Evolutionary conservation across 2,329 filamentous ascomycete genomes (phyloP), one percentile per base, ranked within the genome.

Genomic region (Atkinsonella texensis): DNA sequence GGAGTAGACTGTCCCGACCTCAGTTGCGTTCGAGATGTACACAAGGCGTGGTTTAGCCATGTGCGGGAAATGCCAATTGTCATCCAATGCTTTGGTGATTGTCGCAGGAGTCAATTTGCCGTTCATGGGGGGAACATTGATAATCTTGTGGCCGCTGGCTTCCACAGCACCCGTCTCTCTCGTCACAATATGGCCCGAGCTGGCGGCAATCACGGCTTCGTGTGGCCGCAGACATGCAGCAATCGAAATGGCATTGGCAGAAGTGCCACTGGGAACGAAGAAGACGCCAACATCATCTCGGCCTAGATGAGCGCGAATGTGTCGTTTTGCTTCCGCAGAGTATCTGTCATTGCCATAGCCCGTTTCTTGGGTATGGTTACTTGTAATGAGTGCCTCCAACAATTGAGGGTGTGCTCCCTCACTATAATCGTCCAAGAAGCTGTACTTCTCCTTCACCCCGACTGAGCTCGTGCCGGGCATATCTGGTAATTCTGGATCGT

Each of bases 211-310:
- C 17, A 76, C 73, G 1, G 74, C 73, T 52, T 76, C 74, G 50
- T 74, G 73, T 0, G 74, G 72, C 0, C 73, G 68, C 6, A 76
- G 62, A 40, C 74, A 76, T 9, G 72, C 73, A 0, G 72, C 73
- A 44, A 76, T 76, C 43, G 70, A 74, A 49, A 76, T 76, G 39
- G 73, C 67, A 50, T 76, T 76, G 33, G 74, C 74, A 0, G 73
- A 73, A 0, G 74, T 76, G 12, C 74, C 74, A 50, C 71, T 76
- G 1, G 74, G 73, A 0, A 76, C 74, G 49, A 76, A 76, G 58
- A 74, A 74, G 51, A 76, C 66, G 44, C 70, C 70, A 0, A 73
- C 71, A 23, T 73, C 68, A 8, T 64, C 57, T 15, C 59, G 56
- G 8, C 65, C 67, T 11, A 69, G 62, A 44, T 68, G 67, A 0